Evolutionary conservation across 306 rosid species (phyloP).

Genomic region (Trifolium dubium): DNA sequence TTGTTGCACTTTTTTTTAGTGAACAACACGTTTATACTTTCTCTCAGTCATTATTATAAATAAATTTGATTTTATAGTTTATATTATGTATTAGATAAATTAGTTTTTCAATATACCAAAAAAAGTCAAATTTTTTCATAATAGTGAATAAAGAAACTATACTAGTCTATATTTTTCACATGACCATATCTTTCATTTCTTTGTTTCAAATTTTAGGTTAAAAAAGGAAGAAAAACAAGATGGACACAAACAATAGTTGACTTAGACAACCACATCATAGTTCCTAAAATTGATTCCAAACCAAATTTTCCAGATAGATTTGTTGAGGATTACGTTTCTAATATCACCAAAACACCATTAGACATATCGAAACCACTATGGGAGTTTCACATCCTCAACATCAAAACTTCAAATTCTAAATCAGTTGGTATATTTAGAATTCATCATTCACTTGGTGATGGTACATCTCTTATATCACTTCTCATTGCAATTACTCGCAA

Average conservation of each 20-base stretch:
- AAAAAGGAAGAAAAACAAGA: slow-evolving; percentile 35
- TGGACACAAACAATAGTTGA: slow-evolving; percentile 47
- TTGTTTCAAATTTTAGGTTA: slow-evolving; percentile 30
- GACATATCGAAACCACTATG: slow-evolving; percentile 66
- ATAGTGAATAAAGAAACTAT: no score
- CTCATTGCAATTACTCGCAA: slow-evolving; percentile 67
- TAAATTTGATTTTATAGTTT: no score
- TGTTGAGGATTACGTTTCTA: slow-evolving; percentile 59
- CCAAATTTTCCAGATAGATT: slow-evolving; percentile 50
- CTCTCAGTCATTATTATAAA: no score
- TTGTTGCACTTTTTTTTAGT: no score
- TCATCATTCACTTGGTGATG: slow-evolving; percentile 82
- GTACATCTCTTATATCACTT: slow-evolving; percentile 75
- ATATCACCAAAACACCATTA: slow-evolving; percentile 57
- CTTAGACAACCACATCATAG: slow-evolving; percentile 60
- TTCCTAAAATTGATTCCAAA: slow-evolving; percentile 48
- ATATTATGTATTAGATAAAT: no score
- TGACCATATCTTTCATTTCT: background rate
- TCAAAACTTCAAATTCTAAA: slow-evolving; percentile 59
- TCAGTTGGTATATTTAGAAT: slow-evolving; percentile 53
- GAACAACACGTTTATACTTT: no score
- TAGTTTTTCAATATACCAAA: no score
- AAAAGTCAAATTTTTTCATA: no score
- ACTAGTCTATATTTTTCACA: background rate
- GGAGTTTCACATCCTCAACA: slow-evolving; percentile 74